Evolutionary conservation across 331 rosid genomes (phyloP), one percentile per base, ranked within the genome.

Genomic region (Prunus yedoensis): DNA sequence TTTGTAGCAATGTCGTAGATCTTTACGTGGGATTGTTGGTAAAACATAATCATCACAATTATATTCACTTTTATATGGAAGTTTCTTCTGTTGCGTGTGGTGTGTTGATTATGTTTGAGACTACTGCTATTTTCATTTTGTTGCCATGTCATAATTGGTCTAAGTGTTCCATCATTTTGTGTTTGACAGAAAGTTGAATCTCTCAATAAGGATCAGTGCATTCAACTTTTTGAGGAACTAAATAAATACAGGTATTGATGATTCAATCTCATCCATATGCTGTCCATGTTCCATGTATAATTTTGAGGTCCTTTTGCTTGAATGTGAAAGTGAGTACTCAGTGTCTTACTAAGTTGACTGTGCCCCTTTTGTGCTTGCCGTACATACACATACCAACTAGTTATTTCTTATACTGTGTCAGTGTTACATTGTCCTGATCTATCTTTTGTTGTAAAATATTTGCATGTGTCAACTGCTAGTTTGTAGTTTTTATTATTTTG

Each of bases 141-240:
- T 67, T 50, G 21, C 73, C 73, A 25, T 75, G 77, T 71, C 77
- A 63, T 66, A 70, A 52, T 20, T 71, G 59, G 49, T 75, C 77
- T 71, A 62, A 74, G 57, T 61, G 70, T 71, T 49, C 32, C 46
- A 23, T 58, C 61, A 74, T 72, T 83, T 68, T 83, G 57, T 83
- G 77, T 77, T 80, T 28, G 54, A 49, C 91, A 94, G 99, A 84
- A 84, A 30, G 70, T 5, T 83, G 87, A 83, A 70, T 60, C 10
- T 84, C 86, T 94, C 74, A 85, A 88, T 73, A 89, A 92, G 84
- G 84, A 75, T 35, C 95, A 94, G 81, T 90, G 95, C 86, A 89
- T 91, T 73, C 70, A 70, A 74, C 95, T 94, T 17, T 88, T 94
- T 79, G 90, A 90, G 83, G 97, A 91, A 83, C 77, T 94, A 73